Percentiles rank a stretch among this genome's conserved stretches.
phyloP scores from a whole-genome alignment of 768 basidiomycete species.

The Mycena olivaceomarginata region DNA sequence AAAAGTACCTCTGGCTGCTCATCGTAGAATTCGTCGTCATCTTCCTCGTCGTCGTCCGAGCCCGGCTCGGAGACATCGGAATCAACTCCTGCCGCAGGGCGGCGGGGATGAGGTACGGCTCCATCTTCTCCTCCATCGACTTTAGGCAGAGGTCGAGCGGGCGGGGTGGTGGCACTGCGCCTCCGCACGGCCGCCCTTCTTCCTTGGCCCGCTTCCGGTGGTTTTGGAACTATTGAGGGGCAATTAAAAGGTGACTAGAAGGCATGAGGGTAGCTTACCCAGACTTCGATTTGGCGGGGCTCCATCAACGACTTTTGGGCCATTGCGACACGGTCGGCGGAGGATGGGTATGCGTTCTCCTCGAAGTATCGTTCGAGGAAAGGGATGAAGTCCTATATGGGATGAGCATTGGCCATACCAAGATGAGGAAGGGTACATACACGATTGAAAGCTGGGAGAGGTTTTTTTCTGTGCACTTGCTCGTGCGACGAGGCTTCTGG shows the following conservation, averaged over 20 bases:
- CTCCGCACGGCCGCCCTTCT: slow-evolving; percentile 51
- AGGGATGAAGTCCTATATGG: slow-evolving; percentile 65
- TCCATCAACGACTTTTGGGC: slow-evolving; percentile 67
- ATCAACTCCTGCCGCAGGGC: slow-evolving; percentile 35
- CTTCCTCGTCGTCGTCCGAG: slow-evolving; percentile 41
- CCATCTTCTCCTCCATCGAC: slow-evolving; percentile 52
- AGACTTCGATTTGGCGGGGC: slow-evolving; percentile 70
- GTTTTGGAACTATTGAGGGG: slow-evolving; percentile 78
- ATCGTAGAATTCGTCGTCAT: slow-evolving; percentile 32
- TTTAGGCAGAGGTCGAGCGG: slow-evolving; percentile 48
- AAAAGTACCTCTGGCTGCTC: slow-evolving; percentile 30
- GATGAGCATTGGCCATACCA: neutral
- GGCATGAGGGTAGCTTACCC: slow-evolving; percentile 61
- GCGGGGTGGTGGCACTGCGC: slow-evolving; percentile 39
- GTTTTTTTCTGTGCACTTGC: neutral
- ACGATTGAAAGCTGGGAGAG: slow-evolving; percentile 45
- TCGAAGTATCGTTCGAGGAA: slow-evolving; percentile 69
- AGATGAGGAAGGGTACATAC: slow-evolving; percentile 32
- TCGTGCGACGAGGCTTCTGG: neutral
- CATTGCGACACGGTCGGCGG: slow-evolving; percentile 59
- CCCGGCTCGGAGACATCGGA: slow-evolving; percentile 40
- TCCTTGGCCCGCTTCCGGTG: slow-evolving; percentile 64
- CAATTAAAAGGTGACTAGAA: neutral
- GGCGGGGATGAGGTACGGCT: slow-evolving; percentile 47
- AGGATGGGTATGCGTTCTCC: slow-evolving; percentile 67